phyloP scores from a whole-genome alignment of 2,329 filamentous ascomycete species.

The Fusarium veterinarium region DNA sequence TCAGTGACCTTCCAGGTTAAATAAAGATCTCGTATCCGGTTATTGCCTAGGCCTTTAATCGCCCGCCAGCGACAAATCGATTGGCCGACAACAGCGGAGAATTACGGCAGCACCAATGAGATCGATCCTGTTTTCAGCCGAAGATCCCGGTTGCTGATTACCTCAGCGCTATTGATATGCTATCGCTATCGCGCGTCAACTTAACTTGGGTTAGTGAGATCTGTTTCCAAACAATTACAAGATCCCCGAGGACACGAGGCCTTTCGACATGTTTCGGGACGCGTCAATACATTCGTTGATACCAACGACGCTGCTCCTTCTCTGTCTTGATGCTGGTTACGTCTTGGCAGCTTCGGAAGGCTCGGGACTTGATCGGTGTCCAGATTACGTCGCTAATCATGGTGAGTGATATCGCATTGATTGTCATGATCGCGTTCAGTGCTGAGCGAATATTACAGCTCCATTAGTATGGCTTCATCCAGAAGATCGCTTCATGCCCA shows the following conservation, averaged over 20 bases:
- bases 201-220: slow-evolving; percentile 6
- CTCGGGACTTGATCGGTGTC: slow-evolving; percentile 26
- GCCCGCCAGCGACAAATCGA: neutral
- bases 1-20: neutral
- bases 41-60: neutral
- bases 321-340: slow-evolving; percentile 2
- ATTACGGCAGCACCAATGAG: slow-evolving; percentile 11
- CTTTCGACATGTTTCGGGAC: slow-evolving; percentile 15
- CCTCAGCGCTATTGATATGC: neutral
- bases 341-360: slow-evolving; percentile 17
- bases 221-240: slow-evolving; percentile 6
- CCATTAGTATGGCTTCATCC: slow-evolving; percentile 50
- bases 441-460: slow-evolving; percentile 31
- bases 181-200: slow-evolving; percentile 15
- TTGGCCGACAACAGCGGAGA: neutral
- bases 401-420: slow-evolving; percentile 39
- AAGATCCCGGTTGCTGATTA: slow-evolving; percentile 26
- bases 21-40: neutral
- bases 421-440: neutral
- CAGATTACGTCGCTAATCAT: slow-evolving; percentile 47
- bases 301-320: slow-evolving; percentile 7
- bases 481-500: slow-evolving; percentile 48
- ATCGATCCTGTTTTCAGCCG: neutral
- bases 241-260: neutral
- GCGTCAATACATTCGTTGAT: neutral